Evolutionary conservation across 1,139 yeast species (phyloP).

Genomic region (Geotrichum macrosporum): DNA sequence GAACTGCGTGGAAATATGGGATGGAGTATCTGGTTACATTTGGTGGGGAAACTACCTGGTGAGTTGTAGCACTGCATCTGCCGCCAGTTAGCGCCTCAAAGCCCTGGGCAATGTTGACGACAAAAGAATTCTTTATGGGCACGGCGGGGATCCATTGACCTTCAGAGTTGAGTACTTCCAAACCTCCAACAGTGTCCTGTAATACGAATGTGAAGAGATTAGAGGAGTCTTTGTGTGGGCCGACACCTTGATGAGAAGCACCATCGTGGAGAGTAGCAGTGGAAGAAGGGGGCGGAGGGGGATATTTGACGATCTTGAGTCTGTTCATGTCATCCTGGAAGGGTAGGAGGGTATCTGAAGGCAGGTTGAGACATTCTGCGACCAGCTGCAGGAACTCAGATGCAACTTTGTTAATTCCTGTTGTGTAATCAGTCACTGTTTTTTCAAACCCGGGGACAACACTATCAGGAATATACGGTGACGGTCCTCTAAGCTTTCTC

Average conservation of each 20-base stretch:
- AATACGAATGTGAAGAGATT: constrained; percentile 58
- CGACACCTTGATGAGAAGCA: constrained; percentile 54
- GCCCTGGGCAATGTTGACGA: constrained; percentile 41
- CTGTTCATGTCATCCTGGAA: constrained; percentile 43
- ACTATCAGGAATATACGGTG: constrained; percentile 52
- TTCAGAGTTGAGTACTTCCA: constrained; percentile 59
- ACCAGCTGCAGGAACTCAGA: constrained; percentile 45
- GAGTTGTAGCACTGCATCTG: constrained; percentile 55
- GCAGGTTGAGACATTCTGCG: constrained; percentile 53
- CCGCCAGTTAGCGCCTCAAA: constrained; percentile 42
- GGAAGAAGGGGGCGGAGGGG: constrained; percentile 26
- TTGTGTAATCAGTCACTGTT: constrained; percentile 45
- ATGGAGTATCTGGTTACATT: constrained; percentile 36
- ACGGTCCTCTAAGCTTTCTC: constrained; percentile 61
- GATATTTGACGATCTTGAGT: constrained; percentile 39
- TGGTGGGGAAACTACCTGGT: constrained; percentile 54
- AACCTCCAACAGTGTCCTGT: constrained; percentile 52
- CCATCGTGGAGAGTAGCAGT: constrained; percentile 24
- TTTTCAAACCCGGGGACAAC: constrained; percentile 51
- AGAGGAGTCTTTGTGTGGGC: constrained; percentile 65
- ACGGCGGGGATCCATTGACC: constrained; percentile 58
- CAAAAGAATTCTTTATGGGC: constrained; percentile 36
- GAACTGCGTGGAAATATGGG: constrained; percentile 39
- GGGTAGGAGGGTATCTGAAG: constrained; percentile 44
- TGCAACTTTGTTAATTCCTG: constrained; percentile 47